Conservation (phyloP, 2,329 filamentous ascomycete genomes). For the Colletotrichum melonis region DNA sequence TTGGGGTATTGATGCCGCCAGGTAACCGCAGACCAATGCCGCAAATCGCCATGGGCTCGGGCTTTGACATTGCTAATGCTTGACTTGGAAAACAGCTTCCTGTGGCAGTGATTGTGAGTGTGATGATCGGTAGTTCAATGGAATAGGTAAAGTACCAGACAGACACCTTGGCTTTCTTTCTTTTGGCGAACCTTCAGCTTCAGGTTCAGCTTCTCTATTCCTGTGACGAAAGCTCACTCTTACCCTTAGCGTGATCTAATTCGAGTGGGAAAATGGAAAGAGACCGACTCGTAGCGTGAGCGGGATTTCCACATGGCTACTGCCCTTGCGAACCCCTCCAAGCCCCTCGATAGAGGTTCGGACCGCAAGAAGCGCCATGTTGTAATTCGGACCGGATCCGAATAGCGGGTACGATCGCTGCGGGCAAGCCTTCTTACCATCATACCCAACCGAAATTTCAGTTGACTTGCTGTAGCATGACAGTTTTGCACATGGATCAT, state of each 20-base stretch:
- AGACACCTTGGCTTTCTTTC: too few species aligned
- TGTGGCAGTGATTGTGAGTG: background rate
- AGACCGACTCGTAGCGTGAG: too few species aligned
- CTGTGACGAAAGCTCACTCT: background rate
- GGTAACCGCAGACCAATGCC: conserved; percentile 29
- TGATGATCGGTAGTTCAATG: background rate
- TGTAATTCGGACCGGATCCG: background rate
- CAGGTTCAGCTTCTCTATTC: too few species aligned
- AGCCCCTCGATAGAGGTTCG: background rate
- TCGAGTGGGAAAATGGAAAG: too few species aligned
- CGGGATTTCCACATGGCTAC: background rate
- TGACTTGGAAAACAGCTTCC: background rate
- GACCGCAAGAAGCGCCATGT: background rate
- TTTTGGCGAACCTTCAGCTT: too few species aligned
- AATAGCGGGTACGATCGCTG: background rate
- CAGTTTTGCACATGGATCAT: background rate
- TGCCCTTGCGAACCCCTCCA: background rate
- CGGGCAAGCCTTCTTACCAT: background rate
- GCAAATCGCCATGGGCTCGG: conserved; percentile 23
- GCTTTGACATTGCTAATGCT: background rate
- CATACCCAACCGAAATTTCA: background rate
- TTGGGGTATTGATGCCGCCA: conserved; percentile 25
- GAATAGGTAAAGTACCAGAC: too few species aligned
- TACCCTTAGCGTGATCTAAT: background rate
- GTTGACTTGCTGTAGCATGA: background rate